Base-by-base conservation (phyloP, 2,329 filamentous ascomycete species). In the Cordyceps javanica region DNA sequence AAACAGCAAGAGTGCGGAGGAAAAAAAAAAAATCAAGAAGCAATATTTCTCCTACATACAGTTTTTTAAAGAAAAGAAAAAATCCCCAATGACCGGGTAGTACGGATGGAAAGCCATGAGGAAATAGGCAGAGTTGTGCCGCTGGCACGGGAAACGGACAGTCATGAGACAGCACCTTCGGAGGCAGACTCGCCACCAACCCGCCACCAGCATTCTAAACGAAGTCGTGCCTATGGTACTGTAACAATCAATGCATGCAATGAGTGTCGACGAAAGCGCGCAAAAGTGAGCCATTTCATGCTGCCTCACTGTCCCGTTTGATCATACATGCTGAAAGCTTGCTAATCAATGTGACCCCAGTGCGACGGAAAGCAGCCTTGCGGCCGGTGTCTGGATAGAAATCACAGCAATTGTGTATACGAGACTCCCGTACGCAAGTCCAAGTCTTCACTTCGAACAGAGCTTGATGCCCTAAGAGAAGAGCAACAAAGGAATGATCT, bases 401-500 rank as follows among this genome's bases (percentile, higher is more conserved):
- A 21, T 4, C 16, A 19, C 13, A 86, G 52, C 69, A 69, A 23
- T 70, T 87, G 34, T 79, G 80, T 53, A 7, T 41, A 41, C 21
- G 9, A 41, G n/a, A 3, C 38, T 41, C 38, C 38, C 3, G 10
- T 21, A 21, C 19, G 38, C 3, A n/a, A 19, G 11, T 41, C 38
- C 5, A 41, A 41, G 21, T 10, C 3, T 11, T 10, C 19, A 13
- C 38, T 41, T 41, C 38, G 19, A 41, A 21, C 10, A 21, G 38
- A 41, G 19, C 38, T 41, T 11, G 19, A 41, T 11, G n/a, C 38
- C n/a, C 21, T 41, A 19, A n/a, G 19, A 41, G 19, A 23, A 41
- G 73, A 74, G n/a, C 77, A 79, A 44, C 79, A 84, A 64, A 77
- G 77, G 42, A 82, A 71, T 66, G 80, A 86, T 30, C 75, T 75